Evolutionary conservation across 306 rosid species (phyloP), one percentile per base, ranked within the genome.

Genomic region (Prunus kanzakura): DNA sequence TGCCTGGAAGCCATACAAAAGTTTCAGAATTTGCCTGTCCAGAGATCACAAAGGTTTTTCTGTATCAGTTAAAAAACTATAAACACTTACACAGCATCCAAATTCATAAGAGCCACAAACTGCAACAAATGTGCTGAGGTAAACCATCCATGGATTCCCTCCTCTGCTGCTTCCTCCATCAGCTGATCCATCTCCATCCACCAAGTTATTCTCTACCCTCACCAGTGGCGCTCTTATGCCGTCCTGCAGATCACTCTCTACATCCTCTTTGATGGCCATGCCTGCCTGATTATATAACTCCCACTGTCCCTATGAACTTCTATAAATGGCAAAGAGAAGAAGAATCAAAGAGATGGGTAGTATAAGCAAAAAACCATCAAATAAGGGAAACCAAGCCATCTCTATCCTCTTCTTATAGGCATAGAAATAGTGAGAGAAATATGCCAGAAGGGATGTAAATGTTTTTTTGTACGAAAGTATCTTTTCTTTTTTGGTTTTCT

Each of bases 41-140:
- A 13, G 15, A 50, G 7, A 55, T 55, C 76, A 55, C 51, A 54
- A 19, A 3, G 20, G 14, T 55, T 35, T n/a, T 50, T 41, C 13
- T 4, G 74, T 11, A 72, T 19, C 50, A 71, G 52, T 71, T 71
- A 8, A 5, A 71, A 35, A 20, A 1, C 18, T 18, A 52, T 3
- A 50, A 38, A 20, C 65, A 75, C 90, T 86, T 85, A 94, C 97
- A 73, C 97, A 88, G 68, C 84, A 67, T 71, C 98, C 98, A 72
- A 92, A 92, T 80, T 76, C 95, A 76, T 85, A 94, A 66, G 98
- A 89, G 38, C 98, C 97, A 69, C 95, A 94, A 13, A 92, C 97
- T 35, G 97, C 96, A 45, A 92, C 87, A 61, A 89, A 62, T 30
- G 97, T 95, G 64, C 80, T 80, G 66, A 92, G 86, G 82, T 92